phyloP scores from a whole-genome alignment of 2,329 filamentous ascomycete species.

The Paecilomyces formosus region DNA sequence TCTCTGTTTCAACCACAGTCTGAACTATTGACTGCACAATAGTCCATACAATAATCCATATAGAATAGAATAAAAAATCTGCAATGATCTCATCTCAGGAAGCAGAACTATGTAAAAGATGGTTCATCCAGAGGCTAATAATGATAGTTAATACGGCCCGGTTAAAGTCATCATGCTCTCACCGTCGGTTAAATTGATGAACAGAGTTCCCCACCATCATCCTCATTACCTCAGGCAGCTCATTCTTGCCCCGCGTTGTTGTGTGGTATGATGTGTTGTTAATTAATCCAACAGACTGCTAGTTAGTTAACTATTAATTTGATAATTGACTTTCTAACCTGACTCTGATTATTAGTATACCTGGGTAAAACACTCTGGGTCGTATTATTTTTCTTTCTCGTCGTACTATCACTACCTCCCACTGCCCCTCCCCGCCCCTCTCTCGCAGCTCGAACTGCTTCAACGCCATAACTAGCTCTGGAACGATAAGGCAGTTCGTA shows the following conservation, averaged over 20 bases:
- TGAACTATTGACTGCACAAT: too few relatives aligned
- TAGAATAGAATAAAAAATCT: too few relatives aligned
- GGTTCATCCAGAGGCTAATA: not conserved
- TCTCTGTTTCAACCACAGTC: too few relatives aligned
- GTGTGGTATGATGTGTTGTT: not conserved
- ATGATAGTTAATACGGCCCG: not conserved
- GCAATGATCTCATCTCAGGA: too few relatives aligned
- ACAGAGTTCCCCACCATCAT: not conserved
- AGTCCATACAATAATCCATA: too few relatives aligned
- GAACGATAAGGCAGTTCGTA: not conserved
- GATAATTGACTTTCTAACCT: too few relatives aligned
- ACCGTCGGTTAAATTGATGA: not conserved
- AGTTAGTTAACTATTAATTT: too few relatives aligned
- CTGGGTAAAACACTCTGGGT: not conserved
- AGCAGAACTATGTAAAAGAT: too few relatives aligned
- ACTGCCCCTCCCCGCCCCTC: too few relatives aligned
- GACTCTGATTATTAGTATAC: not conserved
- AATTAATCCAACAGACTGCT: not conserved
- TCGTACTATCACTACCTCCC: too few relatives aligned
- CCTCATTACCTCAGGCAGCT: not conserved
- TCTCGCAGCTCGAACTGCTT: not conserved
- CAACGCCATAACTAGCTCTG: not conserved
- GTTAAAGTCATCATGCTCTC: not conserved
- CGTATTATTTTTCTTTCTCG: too few relatives aligned
- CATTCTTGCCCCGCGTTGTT: not conserved